These are phyloP conservation scores for Nephelium lappaceum DNA, from an alignment of 345 rosid species.

Conservation along the genomic window DNA sequence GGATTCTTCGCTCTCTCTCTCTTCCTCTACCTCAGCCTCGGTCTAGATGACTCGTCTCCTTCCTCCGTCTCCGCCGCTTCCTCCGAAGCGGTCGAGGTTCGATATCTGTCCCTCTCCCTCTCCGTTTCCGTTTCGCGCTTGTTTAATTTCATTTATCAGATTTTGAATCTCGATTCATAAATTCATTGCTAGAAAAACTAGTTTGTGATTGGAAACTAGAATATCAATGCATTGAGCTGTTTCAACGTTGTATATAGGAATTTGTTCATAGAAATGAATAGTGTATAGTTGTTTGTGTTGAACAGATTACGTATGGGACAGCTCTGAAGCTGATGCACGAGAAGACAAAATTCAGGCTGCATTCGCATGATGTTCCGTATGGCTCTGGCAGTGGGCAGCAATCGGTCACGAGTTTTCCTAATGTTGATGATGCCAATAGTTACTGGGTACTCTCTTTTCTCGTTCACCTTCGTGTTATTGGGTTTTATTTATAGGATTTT, in stretches of 20 bases:
- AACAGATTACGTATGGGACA: slow-evolving; percentile 84
- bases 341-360: slow-evolving; percentile 76
- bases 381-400: slow-evolving; percentile 99
- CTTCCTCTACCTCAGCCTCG: slow-evolving; percentile 69
- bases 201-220: neutral
- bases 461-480: neutral
- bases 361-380: slow-evolving; percentile 97
- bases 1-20: slow-evolving; percentile 68
- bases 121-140: too few relatives aligned
- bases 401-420: slow-evolving; percentile 90
- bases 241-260: too few relatives aligned
- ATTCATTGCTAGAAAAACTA: too few relatives aligned
- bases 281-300: too few relatives aligned
- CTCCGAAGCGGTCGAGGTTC: slow-evolving; percentile 62
- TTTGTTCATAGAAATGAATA: too few relatives aligned
- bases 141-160: too few relatives aligned
- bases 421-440: slow-evolving; percentile 88
- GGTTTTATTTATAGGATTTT: neutral
- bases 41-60: slow-evolving; percentile 49
- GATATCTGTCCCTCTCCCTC: neutral
- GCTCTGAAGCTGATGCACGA: slow-evolving; percentile 93
- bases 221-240: neutral
- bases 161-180: too few relatives aligned
- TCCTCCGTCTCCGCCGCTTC: slow-evolving; percentile 61
- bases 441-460: slow-evolving; percentile 70